Percentiles rank a stretch among this genome's conserved stretches.
Conservation (phyloP, 805 yeast genomes). For the Dipodascus geniculatus region DNA sequence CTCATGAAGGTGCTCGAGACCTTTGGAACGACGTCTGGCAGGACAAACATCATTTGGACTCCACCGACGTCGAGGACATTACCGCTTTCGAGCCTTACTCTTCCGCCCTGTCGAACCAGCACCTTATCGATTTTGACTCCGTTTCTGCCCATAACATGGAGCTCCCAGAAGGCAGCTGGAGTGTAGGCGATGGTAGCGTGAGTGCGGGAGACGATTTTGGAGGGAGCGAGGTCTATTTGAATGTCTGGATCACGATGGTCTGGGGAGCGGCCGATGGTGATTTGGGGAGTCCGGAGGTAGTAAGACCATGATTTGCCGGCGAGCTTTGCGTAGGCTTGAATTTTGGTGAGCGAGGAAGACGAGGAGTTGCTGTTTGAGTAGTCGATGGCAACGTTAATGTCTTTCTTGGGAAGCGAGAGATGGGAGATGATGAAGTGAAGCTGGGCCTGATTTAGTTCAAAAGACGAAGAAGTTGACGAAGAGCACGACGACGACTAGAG, state of each 20-base stretch:
- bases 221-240: conserved; percentile 91
- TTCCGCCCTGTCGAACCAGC: conserved; percentile 30
- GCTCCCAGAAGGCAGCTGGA: conserved; percentile 72
- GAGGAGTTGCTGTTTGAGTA: conserved; percentile 54
- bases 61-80: conserved; percentile 91
- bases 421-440: conserved; percentile 65
- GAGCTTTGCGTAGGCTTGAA: conserved; percentile 96
- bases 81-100: conserved; percentile 59
- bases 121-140: conserved; percentile 83
- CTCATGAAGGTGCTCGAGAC: conserved; percentile 31
- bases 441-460: conserved; percentile 32
- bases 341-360: conserved; percentile 46
- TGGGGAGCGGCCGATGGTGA: conserved; percentile 72
- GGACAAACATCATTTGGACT: conserved; percentile 96
- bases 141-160: conserved; percentile 74
- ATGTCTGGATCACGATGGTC: conserved; percentile 24
- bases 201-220: conserved; percentile 87
- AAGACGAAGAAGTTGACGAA: conserved; percentile 9
- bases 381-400: conserved; percentile 59
- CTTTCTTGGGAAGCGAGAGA: conserved; percentile 59
- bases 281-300: conserved; percentile 67
- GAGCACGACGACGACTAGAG: not conserved
- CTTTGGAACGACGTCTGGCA: conserved; percentile 78
- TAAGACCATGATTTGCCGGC: conserved; percentile 92
- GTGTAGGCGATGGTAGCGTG: conserved; percentile 83